Base-by-base conservation (phyloP, 495 filamentous ascomycete species). In the Penicillium bialowiezense region DNA sequence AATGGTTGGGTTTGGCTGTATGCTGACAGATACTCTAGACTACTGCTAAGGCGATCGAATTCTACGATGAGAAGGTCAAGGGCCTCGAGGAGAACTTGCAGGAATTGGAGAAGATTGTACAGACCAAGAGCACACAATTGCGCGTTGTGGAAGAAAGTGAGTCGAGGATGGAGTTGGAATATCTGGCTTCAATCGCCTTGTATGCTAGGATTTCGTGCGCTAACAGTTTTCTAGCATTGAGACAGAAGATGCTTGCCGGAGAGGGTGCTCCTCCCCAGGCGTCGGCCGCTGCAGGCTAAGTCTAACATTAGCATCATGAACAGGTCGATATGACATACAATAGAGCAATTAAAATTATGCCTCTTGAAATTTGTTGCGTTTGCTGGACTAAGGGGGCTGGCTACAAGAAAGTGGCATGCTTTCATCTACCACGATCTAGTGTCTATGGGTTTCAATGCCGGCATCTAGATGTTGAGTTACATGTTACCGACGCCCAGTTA, bases 131-230 rank as follows among this genome's bases (percentile, higher is more conserved):
- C 41, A 81, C 85, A 41, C 96, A 91, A 69, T 70, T 96, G 58
- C 78, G 87, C 21, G 69, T 95, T 34, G 86, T 96, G 21, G 93
- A 97, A 66, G 91, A 97, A 69, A 86, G 91, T 89, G 69, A 62
- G 81, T 62, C 46, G 12, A 20, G 17, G 1, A n/a, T n/a, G 7
- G 14, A 23, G n/a, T 9, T 15, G 14, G 19, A 13, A 23, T 17
- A 9, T 13, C 2, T 28, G 13, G 10, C 5, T 23, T 13, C 29
- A 21, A 34, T 44, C 12, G 13, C 29, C 12, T 23, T 39, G 12
- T 5, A 13, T 7, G 10, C 9, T 12, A 7, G 19, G 12, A 14
- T 46, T 31, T 18, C 17, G 21, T 32, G 34, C 28, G 44, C 61
- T 67, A 41, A 67, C 50, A 48, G 24, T 35, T 40, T 2, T 28